A percentile compares a stretch with the other conserved stretches of the same genome.
phyloP scores from a whole-genome alignment of 208 protist species.

The Leishmania martiniquensis region DNA sequence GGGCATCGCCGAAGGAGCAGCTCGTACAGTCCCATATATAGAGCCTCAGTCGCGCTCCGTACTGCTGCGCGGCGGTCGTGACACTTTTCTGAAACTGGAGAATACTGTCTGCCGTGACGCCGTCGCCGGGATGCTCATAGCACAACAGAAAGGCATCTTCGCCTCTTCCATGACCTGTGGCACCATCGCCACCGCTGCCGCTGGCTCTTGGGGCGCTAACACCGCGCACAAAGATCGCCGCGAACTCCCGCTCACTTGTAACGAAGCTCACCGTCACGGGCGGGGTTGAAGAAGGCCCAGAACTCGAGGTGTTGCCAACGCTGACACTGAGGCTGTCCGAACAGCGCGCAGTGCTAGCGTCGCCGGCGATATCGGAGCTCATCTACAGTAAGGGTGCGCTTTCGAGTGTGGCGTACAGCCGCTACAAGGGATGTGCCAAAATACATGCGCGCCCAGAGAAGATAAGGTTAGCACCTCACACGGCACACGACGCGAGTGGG shows the following conservation, averaged over 20 bases:
- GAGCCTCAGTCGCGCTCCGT: conserved; percentile 33
- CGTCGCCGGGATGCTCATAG: conserved; percentile 63
- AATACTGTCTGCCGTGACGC: conserved; percentile 42
- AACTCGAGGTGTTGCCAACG: not conserved
- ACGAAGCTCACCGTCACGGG: conserved; percentile 36
- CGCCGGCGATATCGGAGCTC: not conserved
- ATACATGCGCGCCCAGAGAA: not conserved
- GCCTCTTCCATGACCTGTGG: not conserved
- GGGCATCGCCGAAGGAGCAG: conserved; percentile 49
- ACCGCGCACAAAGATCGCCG: conserved; percentile 36
- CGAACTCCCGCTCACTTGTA: conserved; percentile 60
- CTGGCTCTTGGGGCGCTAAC: no score
- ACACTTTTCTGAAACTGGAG: conserved; percentile 38
- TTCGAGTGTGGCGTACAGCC: not conserved
- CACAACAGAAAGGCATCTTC: conserved; percentile 64
- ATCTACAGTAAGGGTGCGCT: not conserved
- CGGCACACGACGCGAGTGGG: not conserved
- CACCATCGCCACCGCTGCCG: not conserved
- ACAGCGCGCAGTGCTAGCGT: not conserved
- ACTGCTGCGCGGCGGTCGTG: conserved; percentile 16
- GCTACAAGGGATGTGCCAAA: not conserved
- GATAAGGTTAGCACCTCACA: not conserved
- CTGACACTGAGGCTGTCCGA: not conserved
- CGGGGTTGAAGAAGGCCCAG: not conserved
- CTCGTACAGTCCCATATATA: conserved; percentile 78